These are phyloP conservation scores for Rhodocollybia butyracea DNA, from an alignment of 768 basidiomycete genomes.

Conservation along the genomic window DNA sequence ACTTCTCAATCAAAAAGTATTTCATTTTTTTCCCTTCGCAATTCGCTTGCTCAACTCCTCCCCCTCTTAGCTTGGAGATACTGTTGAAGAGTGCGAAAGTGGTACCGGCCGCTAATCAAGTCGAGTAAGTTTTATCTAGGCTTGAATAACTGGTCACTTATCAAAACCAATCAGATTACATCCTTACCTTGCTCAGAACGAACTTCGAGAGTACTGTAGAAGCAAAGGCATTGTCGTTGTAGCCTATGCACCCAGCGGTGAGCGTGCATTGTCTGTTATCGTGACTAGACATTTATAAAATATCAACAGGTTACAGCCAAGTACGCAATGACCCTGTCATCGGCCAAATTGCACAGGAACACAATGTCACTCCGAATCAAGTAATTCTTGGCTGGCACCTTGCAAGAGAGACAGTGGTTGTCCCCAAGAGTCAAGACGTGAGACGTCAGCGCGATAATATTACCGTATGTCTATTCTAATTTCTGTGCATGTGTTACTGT, in stretches of 20 bases:
- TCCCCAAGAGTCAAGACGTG: slow-evolving; percentile 46
- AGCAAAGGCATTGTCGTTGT: slow-evolving; percentile 30
- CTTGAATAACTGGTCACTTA: too few relatives aligned
- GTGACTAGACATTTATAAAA: neutral
- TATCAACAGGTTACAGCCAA: slow-evolving; percentile 32
- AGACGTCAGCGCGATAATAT: slow-evolving; percentile 50
- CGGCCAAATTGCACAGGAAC: slow-evolving; percentile 41
- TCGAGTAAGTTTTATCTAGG: slow-evolving; percentile 27
- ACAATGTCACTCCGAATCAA: slow-evolving; percentile 43
- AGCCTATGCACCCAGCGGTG: slow-evolving; percentile 31
- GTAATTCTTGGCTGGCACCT: slow-evolving; percentile 52
- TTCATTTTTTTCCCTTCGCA: neutral
- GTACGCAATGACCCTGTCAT: slow-evolving; percentile 47
- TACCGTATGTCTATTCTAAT: slow-evolving; percentile 28
- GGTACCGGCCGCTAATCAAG: slow-evolving; percentile 27
- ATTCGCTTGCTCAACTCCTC: neutral
- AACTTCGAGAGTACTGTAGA: slow-evolving; percentile 29
- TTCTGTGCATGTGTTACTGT: neutral
- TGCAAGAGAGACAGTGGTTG: slow-evolving; percentile 36
- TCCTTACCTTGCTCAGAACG: slow-evolving; percentile 25
- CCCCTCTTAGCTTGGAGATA: slow-evolving; percentile 13
- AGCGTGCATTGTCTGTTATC: neutral
- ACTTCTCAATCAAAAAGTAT: slow-evolving; percentile 57
- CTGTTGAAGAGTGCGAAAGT: slow-evolving; percentile 18
- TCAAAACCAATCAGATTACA: too few relatives aligned